phyloP scores from a whole-genome alignment of 1,284 basidiomycete species.

The Kwoniella shivajii region DNA sequence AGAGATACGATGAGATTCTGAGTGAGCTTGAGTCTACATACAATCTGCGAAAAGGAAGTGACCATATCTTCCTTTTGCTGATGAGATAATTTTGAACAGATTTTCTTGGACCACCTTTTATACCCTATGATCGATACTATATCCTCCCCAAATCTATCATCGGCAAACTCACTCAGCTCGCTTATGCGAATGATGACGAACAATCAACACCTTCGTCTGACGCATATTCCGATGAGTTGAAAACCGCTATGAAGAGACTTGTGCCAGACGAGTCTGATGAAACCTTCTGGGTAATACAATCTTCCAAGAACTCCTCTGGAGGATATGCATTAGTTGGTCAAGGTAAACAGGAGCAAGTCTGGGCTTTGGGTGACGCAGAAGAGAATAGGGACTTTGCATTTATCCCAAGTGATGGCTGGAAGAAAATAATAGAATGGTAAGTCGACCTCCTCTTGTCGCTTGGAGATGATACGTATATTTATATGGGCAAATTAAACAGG shows the following conservation, averaged over 20 bases:
- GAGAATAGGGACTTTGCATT: slow-evolving; percentile 78
- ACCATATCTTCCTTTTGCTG: too few species aligned
- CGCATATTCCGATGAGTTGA: neutral
- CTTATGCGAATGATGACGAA: slow-evolving; percentile 28
- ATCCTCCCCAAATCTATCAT: slow-evolving; percentile 42
- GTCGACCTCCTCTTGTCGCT: slow-evolving; percentile 35
- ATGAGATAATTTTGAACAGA: slow-evolving; percentile 14
- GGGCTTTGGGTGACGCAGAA: slow-evolving; percentile 48
- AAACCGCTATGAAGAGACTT: slow-evolving; percentile 20
- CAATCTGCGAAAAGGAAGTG: neutral
- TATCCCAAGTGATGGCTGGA: slow-evolving; percentile 74
- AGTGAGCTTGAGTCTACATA: slow-evolving; percentile 12
- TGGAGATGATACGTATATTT: slow-evolving; percentile 5
- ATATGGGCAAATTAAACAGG: slow-evolving; percentile 59
- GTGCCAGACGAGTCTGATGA: slow-evolving; percentile 24
- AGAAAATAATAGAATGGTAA: slow-evolving; percentile 67
- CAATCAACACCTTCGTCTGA: neutral
- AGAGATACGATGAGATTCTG: slow-evolving; percentile 28
- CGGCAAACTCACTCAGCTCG: slow-evolving; percentile 34
- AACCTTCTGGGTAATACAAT: slow-evolving; percentile 31
- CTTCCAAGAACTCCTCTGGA: slow-evolving; percentile 9
- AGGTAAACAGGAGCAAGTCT: slow-evolving; percentile 27
- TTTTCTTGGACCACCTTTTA: slow-evolving; percentile 39
- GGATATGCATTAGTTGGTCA: neutral
- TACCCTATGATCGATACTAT: slow-evolving; percentile 37